These are phyloP conservation scores for Parsonsia alboflavescens DNA, from an alignment of 257 asterid genomes.

Conservation along the genomic window DNA sequence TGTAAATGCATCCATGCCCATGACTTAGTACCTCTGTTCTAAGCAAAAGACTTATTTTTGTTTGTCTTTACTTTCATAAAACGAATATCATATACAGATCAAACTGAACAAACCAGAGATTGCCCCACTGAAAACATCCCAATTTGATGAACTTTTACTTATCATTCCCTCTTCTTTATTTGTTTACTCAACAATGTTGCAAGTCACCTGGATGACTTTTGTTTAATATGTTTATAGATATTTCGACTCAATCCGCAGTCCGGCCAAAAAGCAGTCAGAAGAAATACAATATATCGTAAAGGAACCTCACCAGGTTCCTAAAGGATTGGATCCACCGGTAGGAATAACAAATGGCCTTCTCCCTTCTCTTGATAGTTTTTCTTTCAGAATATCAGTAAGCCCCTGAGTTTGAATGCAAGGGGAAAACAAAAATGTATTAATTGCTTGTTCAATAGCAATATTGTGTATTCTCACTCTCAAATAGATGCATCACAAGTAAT, in stretches of 20 bases:
- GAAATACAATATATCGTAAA: constrained; percentile 2
- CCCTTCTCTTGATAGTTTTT: too few species aligned
- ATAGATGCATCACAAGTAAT: too few species aligned
- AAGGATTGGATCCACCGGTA: constrained; percentile 92
- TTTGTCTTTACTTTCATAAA: not conserved
- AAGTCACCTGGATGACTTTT: not conserved
- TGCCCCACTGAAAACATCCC: not conserved
- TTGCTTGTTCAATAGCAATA: too few species aligned
- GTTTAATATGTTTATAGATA: not conserved
- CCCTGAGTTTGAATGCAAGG: constrained; percentile 43
- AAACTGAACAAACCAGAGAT: not conserved
- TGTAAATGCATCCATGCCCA: not conserved
- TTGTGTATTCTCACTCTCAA: too few species aligned
- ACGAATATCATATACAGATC: not conserved
- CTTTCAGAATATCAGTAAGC: constrained; percentile 70
- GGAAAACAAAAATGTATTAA: constrained; percentile 7
- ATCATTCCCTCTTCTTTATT: not conserved
- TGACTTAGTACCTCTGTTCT: too few species aligned
- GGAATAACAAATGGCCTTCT: constrained; percentile 93
- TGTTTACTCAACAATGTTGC: not conserved
- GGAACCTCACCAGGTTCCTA: constrained; percentile 82
- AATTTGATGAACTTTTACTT: not conserved
- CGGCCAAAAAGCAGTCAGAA: constrained; percentile 1
- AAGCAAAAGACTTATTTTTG: too few species aligned
- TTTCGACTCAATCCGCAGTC: not conserved